Evolutionary conservation across 1,139 yeast genomes (phyloP).

Genomic region (Komagataea norvegica): DNA sequence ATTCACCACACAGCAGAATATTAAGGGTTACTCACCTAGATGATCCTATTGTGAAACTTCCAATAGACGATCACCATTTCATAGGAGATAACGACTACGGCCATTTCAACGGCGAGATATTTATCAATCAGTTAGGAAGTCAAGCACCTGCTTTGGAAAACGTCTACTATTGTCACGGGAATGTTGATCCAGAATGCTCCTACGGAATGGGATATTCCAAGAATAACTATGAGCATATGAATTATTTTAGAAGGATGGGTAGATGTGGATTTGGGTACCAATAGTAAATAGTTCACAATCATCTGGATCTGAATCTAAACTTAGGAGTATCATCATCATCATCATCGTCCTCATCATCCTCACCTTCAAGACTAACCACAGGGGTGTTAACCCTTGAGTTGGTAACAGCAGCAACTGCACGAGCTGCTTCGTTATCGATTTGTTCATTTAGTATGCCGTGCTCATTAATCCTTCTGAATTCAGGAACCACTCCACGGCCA

Average conservation of each 20-base stretch:
- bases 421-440: no score
- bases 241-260: conserved; percentile 46
- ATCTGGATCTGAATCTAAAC: conserved; percentile 32
- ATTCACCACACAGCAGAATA: conserved; percentile 26
- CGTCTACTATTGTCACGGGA: conserved; percentile 37
- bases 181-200: conserved; percentile 30
- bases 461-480: conserved; percentile 11
- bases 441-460: no score
- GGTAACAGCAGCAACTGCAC: neutral
- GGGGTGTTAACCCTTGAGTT: neutral
- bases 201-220: conserved; percentile 28
- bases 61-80: conserved; percentile 28
- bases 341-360: conserved; percentile 26
- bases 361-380: conserved; percentile 11
- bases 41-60: conserved; percentile 44
- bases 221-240: conserved; percentile 39
- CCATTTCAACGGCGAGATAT: conserved; percentile 44
- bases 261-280: conserved; percentile 36
- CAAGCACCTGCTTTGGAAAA: conserved; percentile 30
- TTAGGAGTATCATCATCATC: conserved; percentile 34
- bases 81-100: conserved; percentile 27
- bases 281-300: no score
- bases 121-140: conserved; percentile 38
- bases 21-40: conserved; percentile 42
- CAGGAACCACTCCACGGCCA: conserved; percentile 13